Base-by-base conservation (phyloP, 2,329 filamentous ascomycete genomes). In the Knufia fluminis region DNA sequence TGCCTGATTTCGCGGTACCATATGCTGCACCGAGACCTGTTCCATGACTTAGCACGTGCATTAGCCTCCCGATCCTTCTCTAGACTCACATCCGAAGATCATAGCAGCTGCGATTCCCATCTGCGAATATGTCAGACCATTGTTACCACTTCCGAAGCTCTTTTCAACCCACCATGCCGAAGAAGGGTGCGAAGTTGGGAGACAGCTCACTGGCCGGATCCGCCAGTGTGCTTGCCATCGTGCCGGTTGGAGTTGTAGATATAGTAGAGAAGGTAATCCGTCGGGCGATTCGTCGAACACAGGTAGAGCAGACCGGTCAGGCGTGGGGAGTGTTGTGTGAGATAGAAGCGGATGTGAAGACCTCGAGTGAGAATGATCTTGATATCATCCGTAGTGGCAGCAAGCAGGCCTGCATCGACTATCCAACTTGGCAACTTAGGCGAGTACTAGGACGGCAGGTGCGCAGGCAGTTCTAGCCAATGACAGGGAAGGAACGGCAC, bases 1-100 rank as follows among this genome's bases (percentile, higher is more conserved):
- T 82, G 57, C 80, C 80, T 38, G 80, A 79, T 67, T 83, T 83
- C 35, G 80, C 79, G 52, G 80, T 83, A 61, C 80, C 80, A 67
- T 81, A 83, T 64, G 80, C 80, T 61, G 80, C 80, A 65, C 80
- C 80, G 57, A 78, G 65, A 62, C 77, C 79, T 82, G 66, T 63
- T 51, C 36, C 38, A 38, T 55, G 59, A 62, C 36, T 61, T 56
- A 46, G 55, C 53, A 41, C 42, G 38, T 40, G 31, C 39, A 47
- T 23, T 19, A 31, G 41, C 24, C 6, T 28, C 12, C 20, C 9
- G 9, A 7, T 33, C 10, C 16, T n/a, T n/a, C n/a, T 20, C 4
- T 46, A 31, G 46, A 69, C 70, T 55, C 71, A 73, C 71, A 72
- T 60, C 71, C 71, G 59, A 74, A 74, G 58, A 74, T 70, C 70